These are phyloP conservation scores for Ogataea haglerorum DNA, from an alignment of 805 yeast genomes.

Conservation along the genomic window DNA sequence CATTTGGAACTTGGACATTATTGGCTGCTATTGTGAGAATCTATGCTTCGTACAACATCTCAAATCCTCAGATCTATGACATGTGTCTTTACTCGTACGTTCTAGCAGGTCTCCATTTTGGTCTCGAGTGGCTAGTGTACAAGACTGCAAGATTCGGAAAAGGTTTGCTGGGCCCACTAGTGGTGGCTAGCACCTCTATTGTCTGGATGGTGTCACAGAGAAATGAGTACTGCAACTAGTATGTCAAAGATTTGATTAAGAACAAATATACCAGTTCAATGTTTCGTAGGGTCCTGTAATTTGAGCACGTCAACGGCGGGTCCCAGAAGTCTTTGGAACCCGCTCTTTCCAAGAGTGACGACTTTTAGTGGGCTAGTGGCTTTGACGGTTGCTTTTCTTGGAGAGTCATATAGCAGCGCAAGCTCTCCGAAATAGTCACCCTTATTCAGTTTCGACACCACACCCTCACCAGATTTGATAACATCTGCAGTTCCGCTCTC, in stretches of 20 bases:
- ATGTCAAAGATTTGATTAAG: constrained; percentile 1
- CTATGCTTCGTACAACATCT: constrained; percentile 79
- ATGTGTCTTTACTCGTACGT: constrained; percentile 75
- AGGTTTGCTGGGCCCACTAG: constrained; percentile 85
- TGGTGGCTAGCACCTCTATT: constrained; percentile 72
- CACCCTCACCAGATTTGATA: constrained; percentile 56
- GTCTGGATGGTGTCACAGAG: constrained; percentile 78
- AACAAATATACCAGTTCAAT: constrained; percentile 6
- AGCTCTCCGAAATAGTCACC: constrained; percentile 98
- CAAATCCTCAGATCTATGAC: constrained; percentile 68
- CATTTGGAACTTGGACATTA: constrained; percentile 98
- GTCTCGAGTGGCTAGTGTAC: constrained; percentile 75
- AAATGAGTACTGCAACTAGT: constrained; percentile 48
- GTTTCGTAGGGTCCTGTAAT: constrained; percentile 75
- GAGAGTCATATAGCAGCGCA: constrained; percentile 85
- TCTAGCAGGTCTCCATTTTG: constrained; percentile 82
- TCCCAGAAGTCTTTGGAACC: constrained; percentile 90
- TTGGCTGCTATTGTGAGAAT: constrained; percentile 79
- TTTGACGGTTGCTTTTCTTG: constrained; percentile 90
- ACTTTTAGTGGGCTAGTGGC: constrained; percentile 76
- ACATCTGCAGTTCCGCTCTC: constrained; percentile 85
- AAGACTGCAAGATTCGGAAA: constrained; percentile 80
- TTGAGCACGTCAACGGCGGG: constrained; percentile 89
- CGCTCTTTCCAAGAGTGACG: constrained; percentile 88
- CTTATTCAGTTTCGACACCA: constrained; percentile 55